phyloP scores from a whole-genome alignment of 768 basidiomycete species.

The Russula compacta region DNA sequence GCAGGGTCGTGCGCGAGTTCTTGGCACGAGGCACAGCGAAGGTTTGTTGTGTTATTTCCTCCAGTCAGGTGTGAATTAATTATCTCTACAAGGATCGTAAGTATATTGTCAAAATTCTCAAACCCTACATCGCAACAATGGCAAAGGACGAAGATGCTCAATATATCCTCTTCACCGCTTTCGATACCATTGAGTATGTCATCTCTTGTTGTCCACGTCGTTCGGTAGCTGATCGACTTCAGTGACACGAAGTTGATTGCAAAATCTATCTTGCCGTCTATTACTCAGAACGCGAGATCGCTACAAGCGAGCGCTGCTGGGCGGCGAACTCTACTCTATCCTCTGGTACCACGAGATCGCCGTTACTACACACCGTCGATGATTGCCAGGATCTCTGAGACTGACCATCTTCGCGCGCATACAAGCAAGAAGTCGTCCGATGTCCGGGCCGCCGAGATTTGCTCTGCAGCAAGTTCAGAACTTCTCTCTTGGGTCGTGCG shows the following conservation, averaged over 20 bases:
- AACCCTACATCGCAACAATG: conserved; percentile 85
- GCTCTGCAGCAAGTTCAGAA: conserved; percentile 61
- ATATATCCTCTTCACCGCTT: conserved; percentile 77
- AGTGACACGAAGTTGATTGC: conserved; percentile 87
- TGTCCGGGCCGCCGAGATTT: conserved; percentile 59
- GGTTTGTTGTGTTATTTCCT: conserved; percentile 30
- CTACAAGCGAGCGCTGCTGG: conserved; percentile 62
- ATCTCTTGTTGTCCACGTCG: conserved; percentile 22
- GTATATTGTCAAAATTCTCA: conserved; percentile 80
- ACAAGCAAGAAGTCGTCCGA: conserved; percentile 79
- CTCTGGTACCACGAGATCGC: conserved; percentile 71
- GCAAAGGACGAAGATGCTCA: conserved; percentile 86
- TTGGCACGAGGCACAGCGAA: conserved; percentile 78
- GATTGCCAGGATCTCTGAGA: conserved; percentile 61
- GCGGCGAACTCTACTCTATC: conserved; percentile 73
- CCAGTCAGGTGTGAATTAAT: not conserved
- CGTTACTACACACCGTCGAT: conserved; percentile 84
- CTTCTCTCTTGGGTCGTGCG: conserved; percentile 63
- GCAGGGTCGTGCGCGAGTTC: conserved; percentile 77
- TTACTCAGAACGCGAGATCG: conserved; percentile 47
- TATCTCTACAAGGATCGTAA: conserved; percentile 63
- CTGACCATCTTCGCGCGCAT: conserved; percentile 51
- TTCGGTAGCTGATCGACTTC: conserved; percentile 1
- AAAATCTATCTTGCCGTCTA: conserved; percentile 69
- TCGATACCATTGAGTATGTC: conserved; percentile 82